Evolutionary conservation across 75 land plant genomes (phyloP).

Genomic region (Cunninghamia lanceolata): DNA sequence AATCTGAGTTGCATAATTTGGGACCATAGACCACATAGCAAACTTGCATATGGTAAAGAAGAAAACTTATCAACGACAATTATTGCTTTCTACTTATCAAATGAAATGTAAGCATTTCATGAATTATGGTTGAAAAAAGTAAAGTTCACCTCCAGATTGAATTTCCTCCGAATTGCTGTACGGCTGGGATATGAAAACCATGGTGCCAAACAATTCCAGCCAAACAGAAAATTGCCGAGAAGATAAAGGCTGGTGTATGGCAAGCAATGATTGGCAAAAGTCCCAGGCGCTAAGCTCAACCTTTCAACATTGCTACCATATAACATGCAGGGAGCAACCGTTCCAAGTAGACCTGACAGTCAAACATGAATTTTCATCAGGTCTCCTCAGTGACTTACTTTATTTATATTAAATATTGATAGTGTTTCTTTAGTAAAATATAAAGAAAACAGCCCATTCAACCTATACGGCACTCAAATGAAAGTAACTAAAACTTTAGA

Average conservation of each 20-base stretch:
- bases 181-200: slow-evolving; percentile 71
- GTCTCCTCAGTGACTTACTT: neutral
- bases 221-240: slow-evolving; percentile 69
- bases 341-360: slow-evolving; percentile 77
- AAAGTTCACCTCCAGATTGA: slow-evolving; percentile 73
- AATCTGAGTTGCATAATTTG: neutral
- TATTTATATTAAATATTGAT: neutral
- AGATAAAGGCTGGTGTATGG: slow-evolving; percentile 70
- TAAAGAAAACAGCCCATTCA: neutral
- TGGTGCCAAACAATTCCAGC: slow-evolving; percentile 75
- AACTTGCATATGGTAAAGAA: neutral
- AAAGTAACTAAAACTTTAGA: neutral
- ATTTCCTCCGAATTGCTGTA: slow-evolving; percentile 67
- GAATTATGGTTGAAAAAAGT: neutral
- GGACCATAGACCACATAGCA: neutral
- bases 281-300: slow-evolving; percentile 45
- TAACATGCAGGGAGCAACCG: slow-evolving; percentile 75
- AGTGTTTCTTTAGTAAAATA: neutral
- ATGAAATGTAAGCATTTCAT: neutral
- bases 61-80: neutral
- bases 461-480: neutral
- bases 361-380: neutral
- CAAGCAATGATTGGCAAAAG: slow-evolving; percentile 73
- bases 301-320: slow-evolving; percentile 88
- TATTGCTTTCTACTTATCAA: neutral